Base-by-base conservation (phyloP, 2,329 filamentous ascomycete species). In the Colletotrichum camelliae region DNA sequence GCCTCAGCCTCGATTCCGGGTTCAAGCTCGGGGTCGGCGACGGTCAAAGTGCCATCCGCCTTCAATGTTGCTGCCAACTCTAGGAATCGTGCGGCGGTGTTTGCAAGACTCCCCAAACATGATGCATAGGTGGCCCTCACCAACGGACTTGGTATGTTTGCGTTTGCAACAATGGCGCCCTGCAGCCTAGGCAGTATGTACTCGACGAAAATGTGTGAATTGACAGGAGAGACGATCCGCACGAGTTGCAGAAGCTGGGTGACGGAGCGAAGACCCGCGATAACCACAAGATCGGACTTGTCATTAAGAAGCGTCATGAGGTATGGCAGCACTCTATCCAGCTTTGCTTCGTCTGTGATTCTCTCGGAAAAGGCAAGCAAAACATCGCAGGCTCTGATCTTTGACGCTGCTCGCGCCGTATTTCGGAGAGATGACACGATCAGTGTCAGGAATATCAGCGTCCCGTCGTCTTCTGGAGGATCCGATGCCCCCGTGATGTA, bases 91-190 rank as follows among this genome's bases (percentile, higher is more conserved):
- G 94, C 92, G 0, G 97, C 96, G 5, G 95, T 97, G 18, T 93
- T 94, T 7, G 97, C 96, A 52, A 99, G 89, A 61, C 94, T 97
- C 4, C 96, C 96, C 29, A 99, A 89, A 81, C 96, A 98, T 6
- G 96, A 95, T 12, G 97, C 97, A 84, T 98, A 98, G 0, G 96
- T 97, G 64, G 96, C 95, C 74, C 97, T 91, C 15, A 98, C 94
- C 24, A 98, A 84, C 1, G 94, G 86, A 70, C 90, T 94, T 2
- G 93, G 90, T 33, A 91, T 89, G 37, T 84, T 84, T 7, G 84
- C 85, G 48, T 86, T 85, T 13, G 87, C 86, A 4, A 87, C 84
- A 52, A 92, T 79, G 16, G 88, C 87, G 12, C 88, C 83, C 79
- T 93, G 90, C 87, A 93, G 90, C 16, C 91, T 87, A 15, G 92